Evolutionary conservation across 2,329 filamentous ascomycete species (phyloP).

Genomic region (Hypoxylon sp.): DNA sequence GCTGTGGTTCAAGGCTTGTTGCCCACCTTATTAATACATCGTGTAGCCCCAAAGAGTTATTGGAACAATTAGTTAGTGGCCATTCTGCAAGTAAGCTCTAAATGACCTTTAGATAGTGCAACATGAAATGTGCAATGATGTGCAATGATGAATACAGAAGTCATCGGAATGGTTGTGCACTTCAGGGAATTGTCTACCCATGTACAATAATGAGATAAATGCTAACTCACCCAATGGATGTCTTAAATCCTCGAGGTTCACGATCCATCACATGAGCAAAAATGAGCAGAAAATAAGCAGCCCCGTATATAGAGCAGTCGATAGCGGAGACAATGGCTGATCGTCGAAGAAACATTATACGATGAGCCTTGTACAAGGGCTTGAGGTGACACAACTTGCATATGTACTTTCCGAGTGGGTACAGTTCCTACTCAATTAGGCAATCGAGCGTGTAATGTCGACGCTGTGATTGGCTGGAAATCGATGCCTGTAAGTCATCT

Average conservation of each 20-base stretch:
- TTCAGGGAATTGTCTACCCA: neutral
- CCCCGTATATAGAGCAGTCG: neutral
- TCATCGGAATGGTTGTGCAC: neutral
- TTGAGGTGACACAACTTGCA: neutral
- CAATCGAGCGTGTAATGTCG: neutral
- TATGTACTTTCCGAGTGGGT: conserved; percentile 11
- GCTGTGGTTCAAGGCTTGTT: neutral
- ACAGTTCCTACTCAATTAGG: conserved; percentile 22
- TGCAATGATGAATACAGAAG: neutral
- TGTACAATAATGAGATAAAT: neutral
- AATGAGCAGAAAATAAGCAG: conserved; percentile 1
- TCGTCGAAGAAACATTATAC: neutral
- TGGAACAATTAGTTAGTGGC: neutral
- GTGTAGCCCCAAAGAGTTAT: neutral
- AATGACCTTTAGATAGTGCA: neutral
- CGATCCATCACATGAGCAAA: neutral
- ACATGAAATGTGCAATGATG: neutral
- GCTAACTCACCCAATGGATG: neutral
- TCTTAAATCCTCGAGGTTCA: neutral
- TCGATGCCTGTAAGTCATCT: neutral
- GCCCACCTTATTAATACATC: neutral
- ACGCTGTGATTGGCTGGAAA: conserved; percentile 26
- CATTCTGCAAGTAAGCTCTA: neutral
- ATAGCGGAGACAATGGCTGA: neutral
- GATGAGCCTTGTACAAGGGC: neutral